These are phyloP conservation scores for Annulohypoxylon bovei DNA, from an alignment of 495 filamentous ascomycete species.

Conservation along the genomic window DNA sequence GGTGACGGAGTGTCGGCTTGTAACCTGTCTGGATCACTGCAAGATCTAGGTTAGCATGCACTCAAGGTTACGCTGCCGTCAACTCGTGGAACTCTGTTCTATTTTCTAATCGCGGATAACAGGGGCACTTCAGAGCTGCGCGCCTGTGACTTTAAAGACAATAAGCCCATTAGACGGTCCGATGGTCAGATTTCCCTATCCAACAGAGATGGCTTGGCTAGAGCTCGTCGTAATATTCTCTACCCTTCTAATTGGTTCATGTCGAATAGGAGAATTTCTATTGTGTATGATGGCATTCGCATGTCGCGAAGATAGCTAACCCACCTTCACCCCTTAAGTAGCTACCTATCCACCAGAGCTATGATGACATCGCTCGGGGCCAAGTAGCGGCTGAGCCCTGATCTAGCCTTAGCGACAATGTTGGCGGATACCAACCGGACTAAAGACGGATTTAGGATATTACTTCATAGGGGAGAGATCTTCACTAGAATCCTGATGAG, in stretches of 20 bases:
- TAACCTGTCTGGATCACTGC: slow-evolving; percentile 4
- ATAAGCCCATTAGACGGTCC: slow-evolving; percentile 16
- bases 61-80: slow-evolving; percentile 17
- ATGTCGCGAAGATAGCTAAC: background rate
- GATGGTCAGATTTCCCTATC: slow-evolving; percentile 2
- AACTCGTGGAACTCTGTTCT: slow-evolving; percentile 32
- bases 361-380: background rate
- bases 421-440: slow-evolving; percentile 30
- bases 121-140: slow-evolving; percentile 13
- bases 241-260: background rate
- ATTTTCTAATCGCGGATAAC: slow-evolving; percentile 28
- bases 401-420: slow-evolving; percentile 20
- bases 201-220: background rate
- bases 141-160: slow-evolving; percentile 16
- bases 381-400: background rate
- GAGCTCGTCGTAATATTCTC: background rate
- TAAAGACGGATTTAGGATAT: slow-evolving; percentile 30
- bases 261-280: background rate
- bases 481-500: slow-evolving; percentile 11
- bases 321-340: background rate
- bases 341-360: background rate
- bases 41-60: slow-evolving; percentile 21
- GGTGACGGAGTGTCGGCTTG: slow-evolving; percentile 30
- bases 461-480: slow-evolving; percentile 30
- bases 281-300: slow-evolving; percentile 3